Conservation (phyloP, 352 stramenopile genomes). For the Discostella stelligera region DNA sequence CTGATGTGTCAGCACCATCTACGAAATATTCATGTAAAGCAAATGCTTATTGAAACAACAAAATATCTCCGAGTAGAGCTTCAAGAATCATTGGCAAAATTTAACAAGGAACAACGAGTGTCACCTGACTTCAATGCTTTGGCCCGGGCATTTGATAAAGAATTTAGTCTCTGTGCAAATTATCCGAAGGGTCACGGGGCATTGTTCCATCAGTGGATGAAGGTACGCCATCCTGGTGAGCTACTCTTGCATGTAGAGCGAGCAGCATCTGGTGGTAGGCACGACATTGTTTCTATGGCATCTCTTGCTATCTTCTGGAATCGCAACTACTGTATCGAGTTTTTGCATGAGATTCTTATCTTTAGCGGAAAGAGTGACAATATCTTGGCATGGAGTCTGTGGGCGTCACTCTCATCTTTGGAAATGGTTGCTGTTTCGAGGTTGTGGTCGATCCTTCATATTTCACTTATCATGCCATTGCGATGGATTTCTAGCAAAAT, state of each 20-base stretch:
- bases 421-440: slow-evolving; percentile 19
- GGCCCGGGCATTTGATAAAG: slow-evolving; percentile 2
- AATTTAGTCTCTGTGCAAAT: slow-evolving; percentile 16
- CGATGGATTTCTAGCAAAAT: slow-evolving; percentile 11
- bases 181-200: slow-evolving; percentile 32
- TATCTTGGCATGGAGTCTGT: slow-evolving; percentile 14
- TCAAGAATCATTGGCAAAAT: slow-evolving; percentile 10
- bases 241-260: slow-evolving; percentile 17
- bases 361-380: slow-evolving; percentile 13
- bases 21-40: slow-evolving; percentile 14
- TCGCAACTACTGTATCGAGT: slow-evolving; percentile 2
- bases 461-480: slow-evolving; percentile 17
- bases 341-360: slow-evolving; percentile 5
- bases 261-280: slow-evolving; percentile 6
- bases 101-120: neutral
- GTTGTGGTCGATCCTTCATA: slow-evolving; percentile 25
- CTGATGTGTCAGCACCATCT: slow-evolving; percentile 14
- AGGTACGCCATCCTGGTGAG: slow-evolving; percentile 11
- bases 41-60: neutral
- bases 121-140: too few relatives aligned
- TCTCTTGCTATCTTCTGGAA: slow-evolving; percentile 28
- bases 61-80: neutral
- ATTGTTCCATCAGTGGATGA: slow-evolving; percentile 22
- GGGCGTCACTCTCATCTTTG: slow-evolving; percentile 8
- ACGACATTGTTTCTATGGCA: slow-evolving; percentile 12